Evolutionary conservation across 352 stramenopile genomes (phyloP).

Genomic region (Phytophthora podocarpi): DNA sequence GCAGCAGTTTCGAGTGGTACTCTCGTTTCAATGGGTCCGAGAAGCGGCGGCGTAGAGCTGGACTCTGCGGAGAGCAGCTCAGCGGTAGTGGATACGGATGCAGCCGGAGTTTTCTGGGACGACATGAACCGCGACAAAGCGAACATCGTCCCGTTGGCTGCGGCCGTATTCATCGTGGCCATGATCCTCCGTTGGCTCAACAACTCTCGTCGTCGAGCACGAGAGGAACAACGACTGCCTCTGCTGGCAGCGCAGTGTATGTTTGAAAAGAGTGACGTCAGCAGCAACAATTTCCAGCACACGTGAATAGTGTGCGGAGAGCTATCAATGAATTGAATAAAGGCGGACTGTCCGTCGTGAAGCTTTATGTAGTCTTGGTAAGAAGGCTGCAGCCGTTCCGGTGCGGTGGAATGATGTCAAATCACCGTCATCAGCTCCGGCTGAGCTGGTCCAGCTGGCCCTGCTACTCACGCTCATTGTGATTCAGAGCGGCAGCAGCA

Average conservation of each 20-base stretch:
- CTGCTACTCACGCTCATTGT: too few species aligned
- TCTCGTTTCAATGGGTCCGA: conserved; percentile 8
- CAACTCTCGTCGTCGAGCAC: conserved; percentile 17
- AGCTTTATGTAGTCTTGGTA: not conserved
- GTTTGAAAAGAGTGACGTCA: conserved; percentile 16
- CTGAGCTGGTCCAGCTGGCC: too few species aligned
- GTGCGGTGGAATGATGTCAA: too few species aligned
- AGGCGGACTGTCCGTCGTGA: not conserved
- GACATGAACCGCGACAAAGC: conserved; percentile 10
- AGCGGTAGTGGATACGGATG: not conserved
- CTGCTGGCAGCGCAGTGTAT: conserved; percentile 25
- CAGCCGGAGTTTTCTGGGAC: conserved; percentile 1
- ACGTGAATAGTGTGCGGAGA: conserved; percentile 3
- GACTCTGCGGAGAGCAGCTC: conserved; percentile 26
- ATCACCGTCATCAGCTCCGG: too few species aligned
- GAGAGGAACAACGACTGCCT: conserved; percentile 19
- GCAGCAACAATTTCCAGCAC: not conserved
- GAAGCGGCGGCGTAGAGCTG: too few species aligned
- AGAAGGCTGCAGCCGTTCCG: too few species aligned
- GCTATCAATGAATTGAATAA: conserved; percentile 10
- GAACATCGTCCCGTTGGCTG: conserved; percentile 20
- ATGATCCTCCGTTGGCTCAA: conserved; percentile 34
- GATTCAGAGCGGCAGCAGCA: too few species aligned
- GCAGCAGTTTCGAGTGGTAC: conserved; percentile 3
- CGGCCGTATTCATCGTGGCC: conserved; percentile 26